phyloP scores from a whole-genome alignment of 164 flowering plant species.

The Aristolochia contorta region DNA sequence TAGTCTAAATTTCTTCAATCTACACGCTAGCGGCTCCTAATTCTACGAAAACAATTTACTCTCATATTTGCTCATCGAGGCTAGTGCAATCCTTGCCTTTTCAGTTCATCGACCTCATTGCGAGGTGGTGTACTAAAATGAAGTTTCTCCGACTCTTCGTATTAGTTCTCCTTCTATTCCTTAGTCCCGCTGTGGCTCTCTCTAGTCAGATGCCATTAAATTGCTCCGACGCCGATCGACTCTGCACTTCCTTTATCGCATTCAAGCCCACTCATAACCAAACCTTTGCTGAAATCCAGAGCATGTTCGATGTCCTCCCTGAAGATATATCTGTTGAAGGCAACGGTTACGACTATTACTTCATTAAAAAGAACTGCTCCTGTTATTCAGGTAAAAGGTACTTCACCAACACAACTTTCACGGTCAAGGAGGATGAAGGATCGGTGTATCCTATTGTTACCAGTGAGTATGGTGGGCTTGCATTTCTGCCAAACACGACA shows the following conservation, averaged over 20 bases:
- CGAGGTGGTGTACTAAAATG: slow-evolving; percentile 6
- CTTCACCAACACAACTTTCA: slow-evolving; percentile 64
- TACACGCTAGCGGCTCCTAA: neutral
- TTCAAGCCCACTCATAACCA: slow-evolving; percentile 42
- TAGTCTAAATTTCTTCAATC: neutral
- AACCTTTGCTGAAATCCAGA: slow-evolving; percentile 42
- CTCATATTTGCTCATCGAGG: neutral
- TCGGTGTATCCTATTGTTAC: slow-evolving; percentile 39
- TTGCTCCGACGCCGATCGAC: slow-evolving; percentile 59
- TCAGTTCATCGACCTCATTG: neutral
- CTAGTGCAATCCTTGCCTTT: neutral
- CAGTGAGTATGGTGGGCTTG: slow-evolving; percentile 59
- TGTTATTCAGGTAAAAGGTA: slow-evolving; percentile 43
- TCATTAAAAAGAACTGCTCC: slow-evolving; percentile 72
- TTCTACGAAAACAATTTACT: neutral
- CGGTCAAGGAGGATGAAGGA: slow-evolving; percentile 43
- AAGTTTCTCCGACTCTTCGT: neutral
- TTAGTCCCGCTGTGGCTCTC: neutral
- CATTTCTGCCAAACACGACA: slow-evolving; percentile 32
- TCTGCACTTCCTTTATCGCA: slow-evolving; percentile 77
- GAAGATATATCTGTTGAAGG: slow-evolving; percentile 48
- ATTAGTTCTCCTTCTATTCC: slow-evolving; percentile 15
- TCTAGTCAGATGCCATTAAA: slow-evolving; percentile 43
- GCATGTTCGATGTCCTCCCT: slow-evolving; percentile 80
- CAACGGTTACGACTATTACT: slow-evolving; percentile 27